Percentiles rank a stretch among this genome's conserved stretches.
These are phyloP conservation scores for Aspergillus cavernicola DNA, from an alignment of 495 filamentous ascomycete species.

Conservation along the genomic window DNA sequence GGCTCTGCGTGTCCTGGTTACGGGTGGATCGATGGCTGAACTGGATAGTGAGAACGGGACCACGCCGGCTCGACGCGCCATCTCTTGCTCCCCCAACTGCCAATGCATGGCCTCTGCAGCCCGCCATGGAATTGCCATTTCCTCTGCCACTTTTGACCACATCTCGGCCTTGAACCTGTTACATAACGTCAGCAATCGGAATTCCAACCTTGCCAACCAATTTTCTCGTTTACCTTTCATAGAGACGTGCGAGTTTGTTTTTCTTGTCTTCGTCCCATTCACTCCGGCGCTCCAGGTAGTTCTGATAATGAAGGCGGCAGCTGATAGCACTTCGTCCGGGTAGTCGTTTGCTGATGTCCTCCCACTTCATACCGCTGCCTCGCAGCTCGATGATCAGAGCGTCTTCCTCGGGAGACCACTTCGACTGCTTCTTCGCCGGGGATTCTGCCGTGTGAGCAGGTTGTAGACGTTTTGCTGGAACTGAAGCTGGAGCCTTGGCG, in stretches of 20 bases:
- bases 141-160: conserved; percentile 90
- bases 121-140: conserved; percentile 96
- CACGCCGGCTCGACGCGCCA: conserved; percentile 84
- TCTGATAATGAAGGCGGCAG: conserved; percentile 94
- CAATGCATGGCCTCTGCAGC: conserved; percentile 98
- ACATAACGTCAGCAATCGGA: conserved; percentile 9
- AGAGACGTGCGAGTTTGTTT: conserved; percentile 89
- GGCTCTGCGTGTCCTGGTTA: conserved; percentile 40
- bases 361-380: conserved; percentile 93
- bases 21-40: conserved; percentile 53
- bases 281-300: conserved; percentile 84
- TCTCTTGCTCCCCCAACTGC: conserved; percentile 89
- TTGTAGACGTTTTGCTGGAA: conserved; percentile 49
- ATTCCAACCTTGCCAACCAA: background rate
- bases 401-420: conserved; percentile 93
- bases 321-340: conserved; percentile 90
- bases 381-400: conserved; percentile 84
- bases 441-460: conserved; percentile 56
- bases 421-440: conserved; percentile 90
- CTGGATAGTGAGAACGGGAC: conserved; percentile 71
- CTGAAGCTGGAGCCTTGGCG: conserved; percentile 29
- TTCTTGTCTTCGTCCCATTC: conserved; percentile 98
- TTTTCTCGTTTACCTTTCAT: conserved; percentile 69
- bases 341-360: conserved; percentile 87
- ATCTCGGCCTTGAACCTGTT: conserved; percentile 91